Evolutionary conservation across 345 rosid species (phyloP).

Genomic region (Corymbia maculata): DNA sequence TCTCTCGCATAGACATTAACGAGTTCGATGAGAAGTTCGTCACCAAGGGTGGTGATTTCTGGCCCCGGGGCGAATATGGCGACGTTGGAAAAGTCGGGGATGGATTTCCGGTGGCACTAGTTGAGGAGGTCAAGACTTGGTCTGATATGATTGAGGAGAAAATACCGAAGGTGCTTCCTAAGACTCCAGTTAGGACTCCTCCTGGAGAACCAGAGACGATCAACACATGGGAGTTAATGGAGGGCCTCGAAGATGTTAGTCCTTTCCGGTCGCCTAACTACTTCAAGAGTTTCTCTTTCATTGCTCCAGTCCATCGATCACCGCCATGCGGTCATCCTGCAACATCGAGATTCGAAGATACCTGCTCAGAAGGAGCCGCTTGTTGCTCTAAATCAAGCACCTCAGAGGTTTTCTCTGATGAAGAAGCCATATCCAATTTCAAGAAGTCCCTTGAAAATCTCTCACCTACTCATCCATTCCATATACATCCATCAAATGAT

Average conservation of each 20-base stretch:
- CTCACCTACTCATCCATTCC: slow-evolving; percentile 44
- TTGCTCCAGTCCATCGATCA: slow-evolving; percentile 1
- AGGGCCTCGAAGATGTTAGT: slow-evolving; percentile 69
- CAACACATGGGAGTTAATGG: slow-evolving; percentile 89
- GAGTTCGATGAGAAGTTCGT: not conserved
- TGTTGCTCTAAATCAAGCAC: not conserved
- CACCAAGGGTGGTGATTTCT: not conserved
- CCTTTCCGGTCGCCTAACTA: slow-evolving; percentile 32
- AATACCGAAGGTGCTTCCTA: slow-evolving; percentile 51
- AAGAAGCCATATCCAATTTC: slow-evolving; percentile 41
- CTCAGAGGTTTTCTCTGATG: slow-evolving; percentile 35
- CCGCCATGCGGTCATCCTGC: slow-evolving; percentile 9
- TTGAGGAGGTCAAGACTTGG: slow-evolving; percentile 82
- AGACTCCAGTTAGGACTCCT: slow-evolving; percentile 64
- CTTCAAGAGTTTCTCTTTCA: slow-evolving; percentile 60
- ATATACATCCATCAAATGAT: not conserved
- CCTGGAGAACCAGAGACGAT: slow-evolving; percentile 95
- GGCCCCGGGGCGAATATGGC: not conserved
- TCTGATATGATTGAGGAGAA: slow-evolving; percentile 67
- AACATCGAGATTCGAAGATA: slow-evolving; percentile 17
- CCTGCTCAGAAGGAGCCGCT: not conserved
- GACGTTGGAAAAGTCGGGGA: not conserved
- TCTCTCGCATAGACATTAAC: not conserved
- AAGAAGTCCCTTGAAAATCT: slow-evolving; percentile 44
- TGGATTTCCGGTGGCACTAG: slow-evolving; percentile 28